These are phyloP conservation scores for Xerocomellus chrysenteron DNA, from an alignment of 768 basidiomycete species.

Conservation along the genomic window DNA sequence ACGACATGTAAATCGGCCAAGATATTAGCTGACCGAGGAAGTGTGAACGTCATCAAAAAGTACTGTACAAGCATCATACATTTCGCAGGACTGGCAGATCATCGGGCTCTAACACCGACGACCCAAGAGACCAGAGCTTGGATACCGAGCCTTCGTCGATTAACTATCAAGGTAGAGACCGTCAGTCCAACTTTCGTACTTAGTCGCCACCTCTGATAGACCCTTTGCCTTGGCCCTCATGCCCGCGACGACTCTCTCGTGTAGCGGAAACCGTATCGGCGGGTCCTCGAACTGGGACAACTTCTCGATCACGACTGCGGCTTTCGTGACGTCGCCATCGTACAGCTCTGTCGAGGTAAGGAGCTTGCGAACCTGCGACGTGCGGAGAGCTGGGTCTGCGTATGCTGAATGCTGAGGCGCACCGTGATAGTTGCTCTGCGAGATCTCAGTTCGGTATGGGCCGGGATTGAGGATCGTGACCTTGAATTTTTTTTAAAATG, in stretches of 20 bases:
- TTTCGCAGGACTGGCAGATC: too few relatives aligned
- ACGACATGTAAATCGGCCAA: too few relatives aligned
- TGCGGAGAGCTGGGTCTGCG: constrained; percentile 1
- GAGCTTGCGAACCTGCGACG: constrained; percentile 2
- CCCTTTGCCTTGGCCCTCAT: constrained; percentile 15
- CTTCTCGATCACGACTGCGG: constrained; percentile 15
- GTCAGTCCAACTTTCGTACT: constrained; percentile 17
- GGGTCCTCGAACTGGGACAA: constrained; percentile 13
- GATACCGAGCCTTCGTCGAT: background rate
- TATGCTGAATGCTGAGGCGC: constrained; percentile 22
- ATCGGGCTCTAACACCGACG: too few relatives aligned
- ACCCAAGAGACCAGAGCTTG: background rate
- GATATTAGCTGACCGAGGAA: too few relatives aligned
- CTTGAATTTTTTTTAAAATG: too few relatives aligned
- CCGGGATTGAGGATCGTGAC: constrained; percentile 20
- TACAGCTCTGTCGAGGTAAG: background rate
- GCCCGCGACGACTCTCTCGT: constrained; percentile 1
- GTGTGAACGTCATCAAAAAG: too few relatives aligned
- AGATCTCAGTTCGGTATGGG: constrained; percentile 15
- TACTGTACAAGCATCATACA: too few relatives aligned
- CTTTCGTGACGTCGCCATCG: constrained; percentile 17
- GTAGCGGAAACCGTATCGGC: constrained; percentile 16
- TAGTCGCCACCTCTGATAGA: constrained; percentile 8
- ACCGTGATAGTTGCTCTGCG: background rate
- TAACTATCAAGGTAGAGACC: constrained; percentile 13